Evolutionary conservation across 345 rosid genomes (phyloP).

Genomic region (Gossypium bickii): DNA sequence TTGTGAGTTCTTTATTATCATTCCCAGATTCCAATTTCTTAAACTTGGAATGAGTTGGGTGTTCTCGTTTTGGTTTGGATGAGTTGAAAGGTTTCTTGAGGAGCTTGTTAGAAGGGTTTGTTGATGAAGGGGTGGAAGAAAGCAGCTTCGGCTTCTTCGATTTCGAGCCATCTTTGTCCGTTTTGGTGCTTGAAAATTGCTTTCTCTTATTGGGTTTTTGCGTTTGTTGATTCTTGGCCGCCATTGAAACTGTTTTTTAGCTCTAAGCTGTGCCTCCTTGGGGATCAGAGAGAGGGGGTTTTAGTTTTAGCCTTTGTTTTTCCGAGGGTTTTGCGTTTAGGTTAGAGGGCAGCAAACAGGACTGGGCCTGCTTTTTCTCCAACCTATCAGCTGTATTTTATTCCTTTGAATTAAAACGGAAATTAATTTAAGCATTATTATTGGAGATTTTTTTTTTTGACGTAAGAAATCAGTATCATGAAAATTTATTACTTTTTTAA

Average conservation of each 20-base stretch:
- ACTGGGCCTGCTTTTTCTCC: not conserved
- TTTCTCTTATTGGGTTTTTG: conserved; percentile 39
- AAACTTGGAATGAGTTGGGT: conserved; percentile 7
- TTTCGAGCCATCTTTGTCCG: conserved; percentile 4
- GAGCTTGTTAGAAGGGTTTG: conserved; percentile 5
- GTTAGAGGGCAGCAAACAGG: not conserved
- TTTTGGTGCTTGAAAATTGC: conserved; percentile 23
- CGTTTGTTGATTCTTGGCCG: conserved; percentile 36
- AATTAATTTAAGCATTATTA: no score
- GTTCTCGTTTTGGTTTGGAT: not conserved
- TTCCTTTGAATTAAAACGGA: no score
- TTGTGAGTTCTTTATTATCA: conserved; percentile 21
- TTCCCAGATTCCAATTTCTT: conserved; percentile 17
- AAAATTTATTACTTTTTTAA: no score
- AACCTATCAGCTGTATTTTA: no score
- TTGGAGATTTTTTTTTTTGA: no score
- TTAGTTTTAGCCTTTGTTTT: not conserved
- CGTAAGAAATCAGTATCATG: no score
- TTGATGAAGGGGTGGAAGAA: conserved; percentile 12
- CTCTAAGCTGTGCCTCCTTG: not conserved
- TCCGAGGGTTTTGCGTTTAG: conserved; percentile 22
- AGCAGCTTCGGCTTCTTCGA: conserved; percentile 39
- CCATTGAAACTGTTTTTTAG: conserved; percentile 34
- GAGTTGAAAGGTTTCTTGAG: conserved; percentile 24
- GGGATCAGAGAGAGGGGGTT: not conserved